Evolutionary conservation across 768 basidiomycete genomes (phyloP), one percentile per base, ranked within the genome.

Genomic region (Cystofilobasidium ferigula): DNA sequence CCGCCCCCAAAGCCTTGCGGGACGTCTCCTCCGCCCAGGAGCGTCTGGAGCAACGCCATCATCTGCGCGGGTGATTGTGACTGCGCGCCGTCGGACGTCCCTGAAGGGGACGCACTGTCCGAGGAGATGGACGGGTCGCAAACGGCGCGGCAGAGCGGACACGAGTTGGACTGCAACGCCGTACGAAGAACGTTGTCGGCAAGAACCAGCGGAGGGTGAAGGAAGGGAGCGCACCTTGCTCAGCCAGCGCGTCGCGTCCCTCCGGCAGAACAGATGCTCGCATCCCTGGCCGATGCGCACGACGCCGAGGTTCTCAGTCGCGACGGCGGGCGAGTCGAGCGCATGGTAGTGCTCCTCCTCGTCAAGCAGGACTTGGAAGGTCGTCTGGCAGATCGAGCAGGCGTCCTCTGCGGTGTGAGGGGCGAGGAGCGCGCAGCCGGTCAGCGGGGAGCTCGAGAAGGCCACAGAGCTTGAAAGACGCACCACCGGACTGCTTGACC

Each of bases 331-430:
- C 20, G 58, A 62, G 40, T 61, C 60, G 3, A 61, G 54, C 1
- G 65, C 65, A 26, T 61, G 53, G 24, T 47, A 32, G 38, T 56
- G 38, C 35, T 67, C 65, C 35, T 67, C 65, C 43, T 67, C 65
- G 26, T 67, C 60, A 5, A 56, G 47, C 20, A 67, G n/a, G 40
- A 61, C 36, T 0, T 56, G 30, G 30, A 67, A 48, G 38, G 60
- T n/a, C 4, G 60, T 61, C 26, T 67, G 65, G 28, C 65, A 67
- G 56, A 67, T 67, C 0, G 59, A 32, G 43, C 65, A 66, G 13
- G 58, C 43, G 2, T 61, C 59, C n/a, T 64, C 63, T 64, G 28
- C 34, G 26, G 42, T 38, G n/a, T 4, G 48, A 2, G 34, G 26
- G 12, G 32, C 9, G 26, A 13, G n/a, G 7, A 32, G 10, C 4